Base-by-base conservation (phyloP, 306 rosid genomes). In the Dryas drummondii region DNA sequence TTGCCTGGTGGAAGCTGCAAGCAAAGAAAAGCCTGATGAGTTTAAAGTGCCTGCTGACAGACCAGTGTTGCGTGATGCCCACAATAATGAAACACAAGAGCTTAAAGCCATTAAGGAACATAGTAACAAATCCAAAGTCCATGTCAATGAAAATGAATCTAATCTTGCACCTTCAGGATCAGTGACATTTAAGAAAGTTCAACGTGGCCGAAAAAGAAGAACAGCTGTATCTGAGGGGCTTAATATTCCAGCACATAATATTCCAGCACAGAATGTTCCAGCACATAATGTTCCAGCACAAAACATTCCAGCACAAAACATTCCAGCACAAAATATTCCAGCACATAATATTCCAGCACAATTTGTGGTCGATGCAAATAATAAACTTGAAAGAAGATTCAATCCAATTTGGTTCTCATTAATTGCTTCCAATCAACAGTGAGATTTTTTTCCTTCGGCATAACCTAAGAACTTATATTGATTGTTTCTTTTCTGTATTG, bases 321-420 rank as follows among this genome's bases (percentile, higher is more conserved):
- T 32, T 32, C 37, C 37, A 32, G 37, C 22, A 22, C 22, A 22
- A 22, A 22, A 22, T 22, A 22, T 32, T 32, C 37, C 37, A 2
- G 37, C 37, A 32, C 37, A 32, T 71, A 82, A 82, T 59, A 52
- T 79, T 75, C 82, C 91, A 11, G 81, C 79, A 64, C 68, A 40
- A 72, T 22, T 76, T 51, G 68, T 70, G 78, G 49, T 57, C 63
- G 79, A 15, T 54, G 55, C 79, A 50, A 50, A 58, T 59, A 64
- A 41, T 53, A 69, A 53, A 79, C n/a, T 44, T 69, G 79, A 50
- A 17, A 55, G 58, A 72, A 77, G 44, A 10, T 22, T 14, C 12
- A 27, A 50, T 55, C 83, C 88, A 56, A 37, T 79, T 41, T 91
- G 94, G 97, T 87, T 91, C 86, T 77, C 91, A 4, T 82, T 91